Evolutionary conservation across 2,329 filamentous ascomycete species (phyloP).

Genomic region (Hymenoscyphus salicellus): DNA sequence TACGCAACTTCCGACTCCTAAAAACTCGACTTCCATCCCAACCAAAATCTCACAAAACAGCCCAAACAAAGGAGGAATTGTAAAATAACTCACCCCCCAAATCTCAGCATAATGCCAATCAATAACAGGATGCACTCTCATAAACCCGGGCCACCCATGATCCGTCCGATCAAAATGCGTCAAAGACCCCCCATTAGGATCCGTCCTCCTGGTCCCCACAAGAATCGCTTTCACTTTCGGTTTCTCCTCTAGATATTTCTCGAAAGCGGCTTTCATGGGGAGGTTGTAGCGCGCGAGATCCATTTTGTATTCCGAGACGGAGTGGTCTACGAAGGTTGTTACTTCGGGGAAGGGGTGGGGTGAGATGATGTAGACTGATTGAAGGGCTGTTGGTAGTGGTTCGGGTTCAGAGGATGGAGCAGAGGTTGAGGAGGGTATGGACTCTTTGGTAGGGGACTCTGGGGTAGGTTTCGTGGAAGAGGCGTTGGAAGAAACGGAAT

Average conservation of each 20-base stretch:
- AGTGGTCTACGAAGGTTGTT: slow-evolving; percentile 73
- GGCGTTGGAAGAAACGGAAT: slow-evolving; percentile 14
- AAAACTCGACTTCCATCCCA: not conserved
- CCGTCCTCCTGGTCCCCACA: slow-evolving; percentile 83
- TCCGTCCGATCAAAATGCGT: slow-evolving; percentile 86
- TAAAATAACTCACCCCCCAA: slow-evolving; percentile 70
- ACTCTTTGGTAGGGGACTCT: not conserved
- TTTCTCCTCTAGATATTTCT: slow-evolving; percentile 67
- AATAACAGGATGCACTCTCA: slow-evolving; percentile 91
- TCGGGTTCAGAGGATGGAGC: not conserved
- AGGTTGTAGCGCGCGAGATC: slow-evolving; percentile 70
- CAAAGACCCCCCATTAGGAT: slow-evolving; percentile 79
- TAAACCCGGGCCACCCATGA: slow-evolving; percentile 83
- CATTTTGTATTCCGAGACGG: slow-evolving; percentile 68
- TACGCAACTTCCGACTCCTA: not conserved
- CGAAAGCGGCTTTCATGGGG: slow-evolving; percentile 79
- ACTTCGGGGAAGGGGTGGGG: slow-evolving; percentile 81
- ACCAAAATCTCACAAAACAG: not conserved
- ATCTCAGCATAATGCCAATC: slow-evolving; percentile 97
- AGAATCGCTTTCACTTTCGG: slow-evolving; percentile 72
- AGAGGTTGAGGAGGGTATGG: not conserved
- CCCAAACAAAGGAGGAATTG: not conserved
- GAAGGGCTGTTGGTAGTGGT: slow-evolving; percentile 49
- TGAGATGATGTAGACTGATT: slow-evolving; percentile 86
- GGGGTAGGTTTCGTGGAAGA: slow-evolving; percentile 9